A percentile compares a stretch with the other conserved stretches of the same genome.
phyloP scores from a whole-genome alignment of 2,329 filamentous ascomycete genomes.

The Fusarium haematococcum region DNA sequence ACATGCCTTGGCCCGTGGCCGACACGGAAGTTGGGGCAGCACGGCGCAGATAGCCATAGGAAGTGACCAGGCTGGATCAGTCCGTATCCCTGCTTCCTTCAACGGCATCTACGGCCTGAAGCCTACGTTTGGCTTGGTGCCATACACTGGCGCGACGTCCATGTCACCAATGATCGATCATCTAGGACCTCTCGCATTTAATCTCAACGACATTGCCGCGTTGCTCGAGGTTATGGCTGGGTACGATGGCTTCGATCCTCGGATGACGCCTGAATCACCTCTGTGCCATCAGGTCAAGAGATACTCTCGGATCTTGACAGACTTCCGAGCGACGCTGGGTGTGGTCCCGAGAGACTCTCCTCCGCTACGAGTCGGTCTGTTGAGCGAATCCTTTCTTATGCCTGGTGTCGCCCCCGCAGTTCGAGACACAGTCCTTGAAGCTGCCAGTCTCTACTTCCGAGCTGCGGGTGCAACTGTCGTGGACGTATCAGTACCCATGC shows the following conservation, averaged over 20 bases:
- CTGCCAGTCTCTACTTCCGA: constrained; percentile 49
- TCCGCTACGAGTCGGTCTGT: constrained; percentile 55
- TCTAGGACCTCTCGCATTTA: constrained; percentile 56
- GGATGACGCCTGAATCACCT: constrained; percentile 55
- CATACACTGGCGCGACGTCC: constrained; percentile 56
- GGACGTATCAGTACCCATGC: constrained; percentile 61
- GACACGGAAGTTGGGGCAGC: constrained; percentile 8
- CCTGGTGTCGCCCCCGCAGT: constrained; percentile 55
- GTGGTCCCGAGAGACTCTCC: constrained; percentile 36
- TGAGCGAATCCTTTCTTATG: constrained; percentile 58
- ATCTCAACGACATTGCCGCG: constrained; percentile 50
- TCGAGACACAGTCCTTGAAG: constrained; percentile 49
- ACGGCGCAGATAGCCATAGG: constrained; percentile 45
- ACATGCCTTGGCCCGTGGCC: constrained; percentile 6
- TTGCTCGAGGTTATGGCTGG: constrained; percentile 54
- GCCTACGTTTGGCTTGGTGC: constrained; percentile 55
- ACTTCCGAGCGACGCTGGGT: constrained; percentile 15
- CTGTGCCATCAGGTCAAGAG: constrained; percentile 49
- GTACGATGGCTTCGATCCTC: constrained; percentile 58
- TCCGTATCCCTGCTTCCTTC: constrained; percentile 48
- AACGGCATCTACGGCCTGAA: constrained; percentile 52
- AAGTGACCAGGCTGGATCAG: constrained; percentile 48
- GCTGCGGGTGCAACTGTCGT: constrained; percentile 57
- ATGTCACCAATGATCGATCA: constrained; percentile 59
- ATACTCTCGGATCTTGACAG: constrained; percentile 43